Percentiles rank a stretch among this genome's conserved stretches.
Conservation (phyloP, 805 yeast genomes). For the Candida cerambycidarum region DNA sequence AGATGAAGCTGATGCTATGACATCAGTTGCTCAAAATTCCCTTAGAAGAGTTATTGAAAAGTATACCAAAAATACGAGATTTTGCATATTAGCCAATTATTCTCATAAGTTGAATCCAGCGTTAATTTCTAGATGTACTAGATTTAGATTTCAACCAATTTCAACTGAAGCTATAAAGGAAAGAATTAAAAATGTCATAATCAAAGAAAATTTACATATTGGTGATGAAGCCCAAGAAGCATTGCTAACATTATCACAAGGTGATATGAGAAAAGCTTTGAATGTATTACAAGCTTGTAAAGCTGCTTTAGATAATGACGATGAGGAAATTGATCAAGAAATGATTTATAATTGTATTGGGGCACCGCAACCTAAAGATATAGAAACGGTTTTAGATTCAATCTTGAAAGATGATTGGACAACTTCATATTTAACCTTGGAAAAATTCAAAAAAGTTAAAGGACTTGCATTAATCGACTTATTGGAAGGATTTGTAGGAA, state of each 20-base stretch:
- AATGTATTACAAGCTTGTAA: slow-evolving; percentile 93
- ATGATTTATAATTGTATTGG: slow-evolving; percentile 95
- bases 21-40: slow-evolving; percentile 82
- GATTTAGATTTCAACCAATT: slow-evolving; percentile 90
- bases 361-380: slow-evolving; percentile 87
- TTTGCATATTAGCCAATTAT: slow-evolving; percentile 93
- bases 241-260: slow-evolving; percentile 71
- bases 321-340: slow-evolving; percentile 55
- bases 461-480: slow-evolving; percentile 92
- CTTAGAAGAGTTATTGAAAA: slow-evolving; percentile 83
- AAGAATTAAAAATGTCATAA: slow-evolving; percentile 67
- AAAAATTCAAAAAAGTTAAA: slow-evolving; percentile 61
- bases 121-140: slow-evolving; percentile 86
- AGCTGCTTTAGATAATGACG: slow-evolving; percentile 51
- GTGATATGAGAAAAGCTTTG: slow-evolving; percentile 95
- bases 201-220: slow-evolving; percentile 62
- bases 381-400: slow-evolving; percentile 71
- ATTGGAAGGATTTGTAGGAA: slow-evolving; percentile 70
- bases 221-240: slow-evolving; percentile 61
- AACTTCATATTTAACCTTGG: slow-evolving; percentile 65
- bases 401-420: slow-evolving; percentile 88
- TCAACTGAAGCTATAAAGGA: slow-evolving; percentile 63
- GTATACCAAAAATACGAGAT: slow-evolving; percentile 91
- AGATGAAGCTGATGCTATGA: slow-evolving; percentile 97
- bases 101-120: slow-evolving; percentile 96